phyloP scores from a whole-genome alignment of 164 flowering plant genomes.

The Euptelea pleiosperma region DNA sequence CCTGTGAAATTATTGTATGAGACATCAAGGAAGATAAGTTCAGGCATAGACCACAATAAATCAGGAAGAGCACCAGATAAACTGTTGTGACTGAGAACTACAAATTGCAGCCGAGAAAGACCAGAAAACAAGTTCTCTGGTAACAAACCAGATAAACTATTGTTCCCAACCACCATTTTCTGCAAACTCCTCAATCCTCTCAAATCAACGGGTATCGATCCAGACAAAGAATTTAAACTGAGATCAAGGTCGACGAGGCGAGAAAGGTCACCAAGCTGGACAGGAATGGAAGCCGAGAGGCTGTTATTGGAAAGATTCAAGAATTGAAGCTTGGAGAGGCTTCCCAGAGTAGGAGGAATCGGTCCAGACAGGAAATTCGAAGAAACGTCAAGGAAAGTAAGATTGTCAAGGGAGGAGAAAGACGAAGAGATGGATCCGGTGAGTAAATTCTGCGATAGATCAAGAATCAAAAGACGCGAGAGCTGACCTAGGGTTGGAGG shows the following conservation, averaged over 20 bases:
- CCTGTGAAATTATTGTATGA: conserved; percentile 67
- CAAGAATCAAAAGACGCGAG: conserved; percentile 24
- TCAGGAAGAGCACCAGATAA: conserved; percentile 48
- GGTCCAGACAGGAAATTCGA: conserved; percentile 44
- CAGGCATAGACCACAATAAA: conserved; percentile 39
- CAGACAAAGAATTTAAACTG: conserved; percentile 51
- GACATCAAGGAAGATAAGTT: conserved; percentile 47
- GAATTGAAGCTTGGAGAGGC: conserved; percentile 27
- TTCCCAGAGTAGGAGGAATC: conserved; percentile 39
- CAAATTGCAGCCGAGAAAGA: conserved; percentile 31
- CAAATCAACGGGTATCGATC: conserved; percentile 48
- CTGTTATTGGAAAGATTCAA: conserved; percentile 58
- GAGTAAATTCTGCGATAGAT: conserved; percentile 38
- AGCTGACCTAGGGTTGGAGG: conserved; percentile 31
- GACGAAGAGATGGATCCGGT: conserved; percentile 36
- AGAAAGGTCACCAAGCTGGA: conserved; percentile 46
- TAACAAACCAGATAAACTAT: conserved; percentile 41
- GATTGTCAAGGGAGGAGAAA: conserved; percentile 22
- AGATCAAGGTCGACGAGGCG: conserved; percentile 59
- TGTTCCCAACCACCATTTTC: conserved; percentile 33
- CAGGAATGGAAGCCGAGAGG: conserved; percentile 46
- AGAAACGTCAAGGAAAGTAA: conserved; percentile 39
- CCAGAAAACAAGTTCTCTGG: conserved; percentile 38
- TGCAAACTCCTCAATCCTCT: conserved; percentile 44
- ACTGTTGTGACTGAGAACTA: conserved; percentile 42